Conservation (phyloP, 345 rosid species). For the Ailanthus altissimus region DNA sequence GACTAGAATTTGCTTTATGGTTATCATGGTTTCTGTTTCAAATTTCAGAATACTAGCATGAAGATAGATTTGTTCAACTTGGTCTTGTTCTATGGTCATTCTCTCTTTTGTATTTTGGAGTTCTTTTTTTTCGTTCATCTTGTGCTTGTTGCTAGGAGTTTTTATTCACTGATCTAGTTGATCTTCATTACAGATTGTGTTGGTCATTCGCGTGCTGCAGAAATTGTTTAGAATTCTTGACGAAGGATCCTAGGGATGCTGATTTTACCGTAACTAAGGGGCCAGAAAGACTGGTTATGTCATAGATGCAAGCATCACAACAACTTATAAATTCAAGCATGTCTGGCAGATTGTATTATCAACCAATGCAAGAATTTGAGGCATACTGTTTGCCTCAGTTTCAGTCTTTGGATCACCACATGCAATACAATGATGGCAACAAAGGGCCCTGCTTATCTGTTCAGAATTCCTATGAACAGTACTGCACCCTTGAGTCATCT, state of each 20-base stretch:
- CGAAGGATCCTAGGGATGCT: conserved; percentile 17
- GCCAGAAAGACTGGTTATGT: conserved; percentile 4
- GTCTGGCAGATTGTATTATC: conserved; percentile 45
- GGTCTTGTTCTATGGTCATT: no score
- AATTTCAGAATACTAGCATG: neutral
- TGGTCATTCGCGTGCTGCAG: neutral
- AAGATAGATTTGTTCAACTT: no score
- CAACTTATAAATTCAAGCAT: conserved; percentile 36
- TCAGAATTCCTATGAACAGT: conserved; percentile 42
- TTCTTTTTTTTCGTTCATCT: neutral
- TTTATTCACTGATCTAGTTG: conserved; percentile 2
- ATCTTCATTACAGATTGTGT: conserved; percentile 26
- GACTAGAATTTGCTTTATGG: conserved; percentile 16
- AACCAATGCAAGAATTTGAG: conserved; percentile 43
- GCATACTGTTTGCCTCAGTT: conserved; percentile 44
- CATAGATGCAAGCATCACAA: conserved; percentile 42
- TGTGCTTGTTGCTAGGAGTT: neutral
- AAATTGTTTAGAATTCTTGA: neutral
- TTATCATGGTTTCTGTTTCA: conserved; percentile 11
- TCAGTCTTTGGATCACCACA: conserved; percentile 36
- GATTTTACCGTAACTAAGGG: neutral
- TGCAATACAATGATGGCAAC: conserved; percentile 31
- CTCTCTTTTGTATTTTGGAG: neutral
- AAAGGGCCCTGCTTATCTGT: conserved; percentile 32
- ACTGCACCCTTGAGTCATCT: conserved; percentile 68